Evolutionary conservation across 1,284 basidiomycete genomes (phyloP), one percentile per base, ranked within the genome.

Genomic region (Tremellales sp.): DNA sequence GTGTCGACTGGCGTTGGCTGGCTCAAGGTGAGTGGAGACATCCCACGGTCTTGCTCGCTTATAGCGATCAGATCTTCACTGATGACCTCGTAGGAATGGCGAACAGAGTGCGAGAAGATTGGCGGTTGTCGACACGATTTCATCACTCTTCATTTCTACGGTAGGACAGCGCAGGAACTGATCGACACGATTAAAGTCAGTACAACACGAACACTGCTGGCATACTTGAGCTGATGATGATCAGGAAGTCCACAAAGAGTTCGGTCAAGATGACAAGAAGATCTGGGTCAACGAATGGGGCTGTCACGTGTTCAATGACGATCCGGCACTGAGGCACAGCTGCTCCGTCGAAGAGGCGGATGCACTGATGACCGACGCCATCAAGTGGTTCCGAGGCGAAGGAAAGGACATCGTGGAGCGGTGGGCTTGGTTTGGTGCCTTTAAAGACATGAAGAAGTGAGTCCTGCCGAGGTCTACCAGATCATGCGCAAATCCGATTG

Each of bases 91-190:
- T 39, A 62, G 60, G 46, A 57, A 45, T 65, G 62, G 58, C 24
- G 57, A 23, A 44, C 48, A 3, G 64, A 61, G 4, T 68, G 66
- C 50, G 60, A n/a, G n/a, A n/a, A n/a, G n/a, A n/a, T 45, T 15
- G 64, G 64, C 6, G 48, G 53, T 21, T 68, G 66, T 45, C 36
- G 58, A 45, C 66, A 58, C 51, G 67, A 67, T 43, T 67, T 69
- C 43, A 50, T 67, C 19, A 56, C 67, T 2, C 56, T 66, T 24
- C 67, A 69, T 40, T 69, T 59, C 45, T 69, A 69, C 52, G 67
- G 67, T 36, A 52, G 51, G 29, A 52, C 56, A 35, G 63, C 57
- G 5, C 33, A 57, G 17, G 64, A 62, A 37, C 42, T 67, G 15
- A 63, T 64, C 48, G 45, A 49, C 24, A 64, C 67, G 27, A 51